phyloP scores from a whole-genome alignment of 2,329 filamentous ascomycete species.

The Truncatella angustata region DNA sequence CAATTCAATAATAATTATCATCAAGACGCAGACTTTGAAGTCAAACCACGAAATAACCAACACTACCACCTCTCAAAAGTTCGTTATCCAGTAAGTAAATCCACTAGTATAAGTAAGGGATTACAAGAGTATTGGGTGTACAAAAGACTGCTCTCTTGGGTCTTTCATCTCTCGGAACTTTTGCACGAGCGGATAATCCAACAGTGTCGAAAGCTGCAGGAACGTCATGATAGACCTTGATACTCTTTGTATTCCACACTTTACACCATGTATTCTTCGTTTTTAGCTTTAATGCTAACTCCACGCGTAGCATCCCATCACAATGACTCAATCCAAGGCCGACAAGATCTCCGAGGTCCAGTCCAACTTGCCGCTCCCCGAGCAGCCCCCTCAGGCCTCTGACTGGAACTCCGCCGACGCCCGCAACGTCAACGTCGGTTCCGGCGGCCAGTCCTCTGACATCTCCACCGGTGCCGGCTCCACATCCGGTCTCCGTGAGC shows the following conservation, averaged over 20 bases:
- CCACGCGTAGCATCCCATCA: not conserved
- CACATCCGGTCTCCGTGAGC: slow-evolving; percentile 53
- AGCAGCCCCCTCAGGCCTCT: slow-evolving; percentile 71
- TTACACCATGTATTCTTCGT: not conserved
- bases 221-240: too few relatives aligned
- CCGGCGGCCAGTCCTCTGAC: slow-evolving; percentile 53
- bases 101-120: not conserved
- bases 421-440: slow-evolving; percentile 67
- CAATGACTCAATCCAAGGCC: slow-evolving; percentile 53
- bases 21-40: too few relatives aligned
- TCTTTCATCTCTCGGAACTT: too few relatives aligned
- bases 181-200: too few relatives aligned
- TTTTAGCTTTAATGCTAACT: not conserved
- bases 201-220: too few relatives aligned
- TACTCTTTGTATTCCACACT: too few relatives aligned
- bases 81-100: not conserved
- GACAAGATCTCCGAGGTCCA: slow-evolving; percentile 66
- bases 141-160: too few relatives aligned
- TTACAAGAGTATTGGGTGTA: too few relatives aligned
- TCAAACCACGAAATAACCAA: not conserved
- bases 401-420: slow-evolving; percentile 76
- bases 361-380: slow-evolving; percentile 75
- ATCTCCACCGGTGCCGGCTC: slow-evolving; percentile 49
- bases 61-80: not conserved
- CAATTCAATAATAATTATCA: not conserved